A percentile compares a stretch with the other conserved stretches of the same genome.
Evolutionary conservation across 106 monocot genomes (phyloP).

Genomic region (Vanilla planifolia): DNA sequence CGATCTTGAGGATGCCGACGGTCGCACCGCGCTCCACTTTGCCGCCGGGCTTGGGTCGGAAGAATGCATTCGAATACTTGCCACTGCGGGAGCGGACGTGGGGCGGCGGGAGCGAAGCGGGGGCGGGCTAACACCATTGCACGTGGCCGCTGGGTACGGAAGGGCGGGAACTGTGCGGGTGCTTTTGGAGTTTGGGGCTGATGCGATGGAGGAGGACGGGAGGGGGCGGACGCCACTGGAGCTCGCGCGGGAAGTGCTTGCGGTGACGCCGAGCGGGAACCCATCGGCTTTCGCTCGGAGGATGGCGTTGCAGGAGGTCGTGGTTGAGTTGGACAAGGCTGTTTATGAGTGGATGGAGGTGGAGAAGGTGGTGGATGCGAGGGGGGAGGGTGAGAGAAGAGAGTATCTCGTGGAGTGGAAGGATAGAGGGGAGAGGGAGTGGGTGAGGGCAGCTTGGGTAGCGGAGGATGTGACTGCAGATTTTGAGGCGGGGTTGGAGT

Average conservation of each 20-base stretch:
- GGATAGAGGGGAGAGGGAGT: slow-evolving; percentile 72
- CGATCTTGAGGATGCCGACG: slow-evolving; percentile 58
- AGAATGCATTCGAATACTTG: slow-evolving; percentile 32
- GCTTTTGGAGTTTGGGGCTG: slow-evolving; percentile 62
- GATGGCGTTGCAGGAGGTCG: slow-evolving; percentile 49
- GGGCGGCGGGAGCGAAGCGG: slow-evolving; percentile 38
- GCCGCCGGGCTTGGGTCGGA: slow-evolving; percentile 70
- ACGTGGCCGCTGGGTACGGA: slow-evolving; percentile 71
- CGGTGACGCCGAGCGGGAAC: slow-evolving; percentile 54
- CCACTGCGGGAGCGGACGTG: slow-evolving; percentile 32
- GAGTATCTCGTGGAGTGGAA: slow-evolving; percentile 90
- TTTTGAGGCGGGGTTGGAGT: slow-evolving; percentile 81
- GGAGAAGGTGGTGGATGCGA: slow-evolving; percentile 57
- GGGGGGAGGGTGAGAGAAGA: slow-evolving; percentile 51
- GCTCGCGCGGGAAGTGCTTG: slow-evolving; percentile 57
- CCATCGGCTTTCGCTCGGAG: slow-evolving; percentile 47
- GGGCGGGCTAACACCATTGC: slow-evolving; percentile 71
- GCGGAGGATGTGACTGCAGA: slow-evolving; percentile 65
- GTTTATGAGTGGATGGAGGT: slow-evolving; percentile 80
- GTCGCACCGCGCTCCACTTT: slow-evolving; percentile 74
- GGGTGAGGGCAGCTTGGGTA: slow-evolving; percentile 63
- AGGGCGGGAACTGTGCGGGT: slow-evolving; percentile 55
- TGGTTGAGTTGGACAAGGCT: slow-evolving; percentile 59
- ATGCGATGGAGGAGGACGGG: slow-evolving; percentile 41
- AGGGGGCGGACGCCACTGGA: slow-evolving; percentile 53